Conservation (phyloP, 106 monocot genomes). For the Apostasia shenzhenica region DNA sequence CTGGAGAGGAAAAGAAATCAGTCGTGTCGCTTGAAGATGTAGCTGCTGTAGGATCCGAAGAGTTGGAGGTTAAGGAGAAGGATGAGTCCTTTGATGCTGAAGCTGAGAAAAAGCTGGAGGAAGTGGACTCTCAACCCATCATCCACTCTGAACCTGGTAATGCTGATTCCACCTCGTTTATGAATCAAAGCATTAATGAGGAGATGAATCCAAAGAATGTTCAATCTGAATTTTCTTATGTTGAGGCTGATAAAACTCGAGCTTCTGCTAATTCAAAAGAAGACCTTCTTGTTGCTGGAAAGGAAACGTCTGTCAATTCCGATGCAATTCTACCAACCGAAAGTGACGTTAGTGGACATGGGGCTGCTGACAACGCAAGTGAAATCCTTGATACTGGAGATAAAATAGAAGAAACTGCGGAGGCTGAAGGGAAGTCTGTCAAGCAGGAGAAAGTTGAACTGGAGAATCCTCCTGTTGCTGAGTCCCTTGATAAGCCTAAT, state of each 20-base stretch:
- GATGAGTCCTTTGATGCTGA: not conserved
- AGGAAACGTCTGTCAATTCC: not conserved
- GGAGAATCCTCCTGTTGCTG: not conserved
- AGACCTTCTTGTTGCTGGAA: not conserved
- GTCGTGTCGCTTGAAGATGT: not conserved
- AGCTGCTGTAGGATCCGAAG: not conserved
- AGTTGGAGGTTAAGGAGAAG: not conserved
- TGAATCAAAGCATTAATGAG: not conserved
- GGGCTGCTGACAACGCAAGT: not conserved
- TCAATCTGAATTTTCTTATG: constrained; percentile 5
- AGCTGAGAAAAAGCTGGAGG: not conserved
- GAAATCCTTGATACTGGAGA: not conserved
- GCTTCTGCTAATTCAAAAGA: not conserved
- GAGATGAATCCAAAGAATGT: constrained; percentile 3
- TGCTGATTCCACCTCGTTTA: not conserved
- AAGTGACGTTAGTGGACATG: not conserved
- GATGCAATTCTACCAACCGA: not conserved
- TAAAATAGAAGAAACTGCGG: not conserved
- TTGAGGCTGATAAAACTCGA: not conserved
- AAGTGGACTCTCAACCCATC: not conserved
- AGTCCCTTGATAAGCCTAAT: not conserved
- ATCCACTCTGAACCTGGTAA: too few species aligned
- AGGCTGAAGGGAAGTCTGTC: not conserved
- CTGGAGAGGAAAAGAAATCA: not conserved
- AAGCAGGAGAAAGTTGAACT: not conserved